Conservation (phyloP, 495 filamentous ascomycete genomes). For the Cudoniella acicularis region DNA sequence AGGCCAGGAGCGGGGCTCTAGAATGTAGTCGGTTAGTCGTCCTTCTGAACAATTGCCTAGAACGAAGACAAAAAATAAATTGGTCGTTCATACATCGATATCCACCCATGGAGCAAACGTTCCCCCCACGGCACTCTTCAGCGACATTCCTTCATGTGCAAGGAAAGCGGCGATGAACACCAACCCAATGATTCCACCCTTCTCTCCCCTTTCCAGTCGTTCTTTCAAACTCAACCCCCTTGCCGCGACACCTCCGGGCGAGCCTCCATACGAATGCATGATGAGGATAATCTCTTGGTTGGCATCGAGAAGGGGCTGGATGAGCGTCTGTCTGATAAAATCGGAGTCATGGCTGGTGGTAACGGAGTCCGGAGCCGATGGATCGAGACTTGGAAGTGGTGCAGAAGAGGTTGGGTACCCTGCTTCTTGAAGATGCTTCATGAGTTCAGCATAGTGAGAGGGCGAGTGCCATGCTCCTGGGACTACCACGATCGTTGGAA, state of each 20-base stretch:
- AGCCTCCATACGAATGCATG: constrained; percentile 36
- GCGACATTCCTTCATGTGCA: constrained; percentile 4
- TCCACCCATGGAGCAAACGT: not conserved
- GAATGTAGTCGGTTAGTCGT: not conserved
- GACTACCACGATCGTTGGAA: not conserved
- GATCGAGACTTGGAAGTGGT: not conserved
- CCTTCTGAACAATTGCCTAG: not conserved
- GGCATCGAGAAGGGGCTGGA: not conserved
- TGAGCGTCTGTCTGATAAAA: not conserved
- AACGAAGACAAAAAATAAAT: not conserved
- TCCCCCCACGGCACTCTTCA: not conserved
- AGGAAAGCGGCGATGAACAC: constrained; percentile 33
- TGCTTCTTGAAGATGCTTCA: not conserved
- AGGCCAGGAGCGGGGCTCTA: not conserved
- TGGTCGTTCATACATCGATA: not conserved
- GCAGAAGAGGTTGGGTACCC: not conserved
- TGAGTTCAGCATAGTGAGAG: not conserved
- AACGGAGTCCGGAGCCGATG: not conserved
- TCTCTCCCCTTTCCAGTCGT: constrained; percentile 33
- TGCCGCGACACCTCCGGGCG: constrained; percentile 28
- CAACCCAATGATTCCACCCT: constrained; percentile 34
- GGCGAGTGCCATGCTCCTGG: constrained; percentile 2
- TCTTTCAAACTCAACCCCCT: constrained; percentile 35
- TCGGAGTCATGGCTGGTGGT: not conserved
- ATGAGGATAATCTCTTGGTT: constrained; percentile 24